Percentiles rank a stretch among this genome's conserved stretches.
These are phyloP conservation scores for Cornus kousa DNA, from an alignment of 148 eudicot genomes.

Conservation along the genomic window DNA sequence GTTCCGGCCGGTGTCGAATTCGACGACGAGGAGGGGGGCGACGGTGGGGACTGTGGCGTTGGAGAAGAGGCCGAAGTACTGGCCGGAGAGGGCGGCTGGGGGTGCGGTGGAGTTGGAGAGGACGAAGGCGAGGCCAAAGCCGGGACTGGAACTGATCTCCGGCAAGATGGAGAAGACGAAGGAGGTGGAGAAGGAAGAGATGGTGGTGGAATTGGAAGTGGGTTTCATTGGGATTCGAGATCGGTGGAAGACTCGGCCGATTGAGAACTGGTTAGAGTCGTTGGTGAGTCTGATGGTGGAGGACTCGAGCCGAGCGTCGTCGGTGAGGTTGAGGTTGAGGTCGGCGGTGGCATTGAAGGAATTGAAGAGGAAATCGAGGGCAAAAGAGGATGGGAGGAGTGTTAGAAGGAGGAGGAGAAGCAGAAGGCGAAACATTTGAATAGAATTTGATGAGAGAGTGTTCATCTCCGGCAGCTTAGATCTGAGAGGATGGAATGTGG, in stretches of 20 bases:
- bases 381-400: slow-evolving; percentile 14
- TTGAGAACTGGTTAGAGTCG: slow-evolving; percentile 41
- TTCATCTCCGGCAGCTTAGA: too few species aligned
- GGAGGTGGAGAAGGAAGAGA: slow-evolving; percentile 43
- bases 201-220: slow-evolving; percentile 10
- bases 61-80: slow-evolving; percentile 46
- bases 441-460: neutral
- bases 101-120: slow-evolving; percentile 33
- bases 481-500: too few species aligned
- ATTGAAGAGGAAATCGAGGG: slow-evolving; percentile 45
- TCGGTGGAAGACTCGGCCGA: slow-evolving; percentile 42
- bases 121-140: slow-evolving; percentile 49
- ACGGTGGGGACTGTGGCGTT: slow-evolving; percentile 6
- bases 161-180: slow-evolving; percentile 51
- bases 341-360: slow-evolving; percentile 31
- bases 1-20: slow-evolving; percentile 47
- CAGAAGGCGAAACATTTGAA: neutral
- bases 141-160: slow-evolving; percentile 41
- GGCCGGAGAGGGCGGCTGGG: slow-evolving; percentile 34
- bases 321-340: slow-evolving; percentile 11
- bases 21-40: slow-evolving; percentile 42
- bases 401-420: neutral
- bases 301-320: slow-evolving; percentile 39
- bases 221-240: slow-evolving; percentile 24
- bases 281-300: slow-evolving; percentile 40